Base-by-base conservation (phyloP, 2,329 filamentous ascomycete species). In the Aspergillus puulaauensis region DNA sequence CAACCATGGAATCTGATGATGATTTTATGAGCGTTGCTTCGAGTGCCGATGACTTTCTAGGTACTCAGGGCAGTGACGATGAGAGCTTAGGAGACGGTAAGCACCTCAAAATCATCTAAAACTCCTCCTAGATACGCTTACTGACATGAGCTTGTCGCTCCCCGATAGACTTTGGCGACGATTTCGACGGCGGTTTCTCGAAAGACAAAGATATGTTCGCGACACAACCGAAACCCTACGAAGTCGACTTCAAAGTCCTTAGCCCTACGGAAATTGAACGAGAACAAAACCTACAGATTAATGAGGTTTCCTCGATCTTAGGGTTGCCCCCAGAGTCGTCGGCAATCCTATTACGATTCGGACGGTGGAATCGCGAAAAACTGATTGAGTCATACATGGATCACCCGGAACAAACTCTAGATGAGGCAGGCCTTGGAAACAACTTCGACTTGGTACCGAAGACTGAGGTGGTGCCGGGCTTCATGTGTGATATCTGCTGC, bases 311-410 rank as follows among this genome's bases (percentile, higher is more conserved):
- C 62, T 90, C 89, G 80, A 93, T 99, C 62, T 83, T 99, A 37
- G 90, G 93, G 59, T 87, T 97, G 71, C 87, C 90, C 15, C 90
- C 91, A 67, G 95, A 98, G 75, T 90, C 95, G 62, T 88, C 90
- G 0, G 93, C 93, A 23, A 97, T 99, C 53, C 81, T 99, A 41
- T 80, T 99, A 59, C 89, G 95, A 47, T 86, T 95, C 75, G 91
- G 90, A 66, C 85, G 92, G 70, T 99, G 95, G 95, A 98, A 98
- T 75, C 95, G 96, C 74, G 95, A 99, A 73, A 87, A 90, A 40
- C 75, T 99, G 65, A 93, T 98, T 57, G 95, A 99, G 70, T 88
- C 91, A 63, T 98, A 98, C 75, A 97, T 99, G 93, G 93, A 99
- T 63, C 85, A 85, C 51, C 87, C 90, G 3, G 86, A 90, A 58